phyloP scores from a whole-genome alignment of 2,329 filamentous ascomycete genomes.

The Pseudocercospora vitis region DNA sequence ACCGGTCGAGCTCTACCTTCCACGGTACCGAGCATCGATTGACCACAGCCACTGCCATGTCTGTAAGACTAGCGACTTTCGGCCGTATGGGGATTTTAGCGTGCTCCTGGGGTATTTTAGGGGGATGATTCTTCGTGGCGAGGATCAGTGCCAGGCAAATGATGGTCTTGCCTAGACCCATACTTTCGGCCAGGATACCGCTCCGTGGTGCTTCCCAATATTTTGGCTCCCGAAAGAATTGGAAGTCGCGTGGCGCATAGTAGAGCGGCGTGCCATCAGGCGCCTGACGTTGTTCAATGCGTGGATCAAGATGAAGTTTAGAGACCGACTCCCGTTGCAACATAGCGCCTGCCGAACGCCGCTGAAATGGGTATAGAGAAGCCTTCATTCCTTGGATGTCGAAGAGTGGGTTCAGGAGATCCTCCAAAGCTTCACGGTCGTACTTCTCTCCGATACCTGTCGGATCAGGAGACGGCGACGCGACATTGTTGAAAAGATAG shows the following conservation, averaged over 20 bases:
- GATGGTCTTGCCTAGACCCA: conserved; percentile 81
- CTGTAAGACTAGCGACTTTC: conserved; percentile 62
- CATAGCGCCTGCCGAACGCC: conserved; percentile 78
- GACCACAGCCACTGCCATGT: conserved; percentile 73
- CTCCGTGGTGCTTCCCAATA: conserved; percentile 73
- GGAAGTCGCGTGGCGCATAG: conserved; percentile 64
- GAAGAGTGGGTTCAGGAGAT: conserved; percentile 53
- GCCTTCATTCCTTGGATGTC: conserved; percentile 61
- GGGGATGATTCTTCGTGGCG: conserved; percentile 69
- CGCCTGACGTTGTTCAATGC: conserved; percentile 61
- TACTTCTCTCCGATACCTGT: conserved; percentile 52
- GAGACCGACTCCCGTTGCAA: conserved; percentile 73
- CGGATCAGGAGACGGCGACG: conserved; percentile 64
- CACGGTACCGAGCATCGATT: conserved; percentile 70
- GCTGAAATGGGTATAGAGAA: conserved; percentile 73
- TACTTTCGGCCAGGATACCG: conserved; percentile 77
- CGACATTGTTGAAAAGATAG: conserved; percentile 70
- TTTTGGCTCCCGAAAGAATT: conserved; percentile 63
- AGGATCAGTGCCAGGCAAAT: conserved; percentile 74
- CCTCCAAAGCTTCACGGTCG: conserved; percentile 55
- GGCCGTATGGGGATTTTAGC: conserved; percentile 44
- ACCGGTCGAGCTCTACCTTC: conserved; percentile 61
- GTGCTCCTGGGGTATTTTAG: conserved; percentile 64
- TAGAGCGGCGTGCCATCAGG: conserved; percentile 67
- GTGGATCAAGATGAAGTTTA: conserved; percentile 67